Base-by-base conservation (phyloP, 2,329 filamentous ascomycete species). In the Pyrenophora tritici-repentis region DNA sequence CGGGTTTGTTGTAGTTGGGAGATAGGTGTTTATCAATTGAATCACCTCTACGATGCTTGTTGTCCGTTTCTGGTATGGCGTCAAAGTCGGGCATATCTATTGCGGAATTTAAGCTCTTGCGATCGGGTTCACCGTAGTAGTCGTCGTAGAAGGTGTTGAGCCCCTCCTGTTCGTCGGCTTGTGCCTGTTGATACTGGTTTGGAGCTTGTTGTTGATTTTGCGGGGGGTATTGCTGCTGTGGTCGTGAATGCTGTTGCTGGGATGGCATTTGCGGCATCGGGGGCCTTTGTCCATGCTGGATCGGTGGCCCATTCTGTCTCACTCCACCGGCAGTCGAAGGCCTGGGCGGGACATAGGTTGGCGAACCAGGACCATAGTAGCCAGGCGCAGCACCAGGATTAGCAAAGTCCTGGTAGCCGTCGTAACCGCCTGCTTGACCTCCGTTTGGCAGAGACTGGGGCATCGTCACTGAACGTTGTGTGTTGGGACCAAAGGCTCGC, bases 81-180 rank as follows among this genome's bases (percentile, higher is more conserved):
- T 85, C 83, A 59, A 86, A 86, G 58, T 87, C 81, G 2, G 84
- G 84, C 83, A 86, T 86, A 40, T 86, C 83, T 14, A 78, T 77
- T 41, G 83, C 80, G 42, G 76, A 73, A 41, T 75, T 73, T 42
- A 74, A 72, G 32, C 75, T 76, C 36, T 73, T 67, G 20, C 66
- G 70, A 37, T 46, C 62, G 24, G 46, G 60, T n/a, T 69, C 64
- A n/a, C 70, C 69, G 61, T 79, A 73, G 61, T 79, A 74, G 62
- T 75, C 64, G 50, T 81, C 80, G 50, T 82, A 81, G 45, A 84
- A 75, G 47, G 78, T 78, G 32, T 80, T 79, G 35, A 83, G 58
- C 37, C 78, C 77, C 20, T 78, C 73, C 36, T 75, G 65, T 29
- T 64, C 63, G 22, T 68, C 62, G 31, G 65, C 56, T 24, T 67